These are phyloP conservation scores for Citeromyces nyonsensis DNA, from an alignment of 805 yeast species.

Conservation along the genomic window DNA sequence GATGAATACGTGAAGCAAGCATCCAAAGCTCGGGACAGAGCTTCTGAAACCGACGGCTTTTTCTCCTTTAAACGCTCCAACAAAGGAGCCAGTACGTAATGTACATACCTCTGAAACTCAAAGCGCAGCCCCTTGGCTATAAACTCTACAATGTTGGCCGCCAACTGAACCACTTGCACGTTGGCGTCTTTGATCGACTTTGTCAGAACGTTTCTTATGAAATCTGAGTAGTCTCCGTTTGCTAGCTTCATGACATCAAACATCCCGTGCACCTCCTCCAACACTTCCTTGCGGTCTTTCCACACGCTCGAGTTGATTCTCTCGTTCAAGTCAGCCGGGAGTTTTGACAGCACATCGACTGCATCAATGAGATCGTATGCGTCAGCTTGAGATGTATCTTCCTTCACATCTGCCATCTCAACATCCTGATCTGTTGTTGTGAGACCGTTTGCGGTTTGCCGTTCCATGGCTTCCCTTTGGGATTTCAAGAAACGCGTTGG, in stretches of 20 bases:
- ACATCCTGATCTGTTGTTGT: slow-evolving; percentile 17
- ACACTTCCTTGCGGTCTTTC: slow-evolving; percentile 83
- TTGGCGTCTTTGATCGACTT: slow-evolving; percentile 80
- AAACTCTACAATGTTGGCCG: slow-evolving; percentile 48
- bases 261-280: slow-evolving; percentile 44
- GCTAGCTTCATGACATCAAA: slow-evolving; percentile 38
- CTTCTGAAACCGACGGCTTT: slow-evolving; percentile 62
- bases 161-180: slow-evolving; percentile 67
- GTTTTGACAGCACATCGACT: slow-evolving; percentile 43
- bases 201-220: slow-evolving; percentile 42
- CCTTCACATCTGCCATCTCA: slow-evolving; percentile 16
- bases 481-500: slow-evolving; percentile 42
- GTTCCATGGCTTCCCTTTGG: slow-evolving; percentile 27
- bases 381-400: slow-evolving; percentile 23
- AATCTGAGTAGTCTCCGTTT: slow-evolving; percentile 46
- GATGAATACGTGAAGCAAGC: slow-evolving; percentile 39
- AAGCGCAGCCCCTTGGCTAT: slow-evolving; percentile 53
- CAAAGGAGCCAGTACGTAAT: slow-evolving; percentile 38
- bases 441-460: slow-evolving; percentile 6
- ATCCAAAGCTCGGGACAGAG: slow-evolving; percentile 52
- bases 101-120: slow-evolving; percentile 37
- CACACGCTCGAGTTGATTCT: slow-evolving; percentile 55
- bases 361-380: slow-evolving; percentile 62
- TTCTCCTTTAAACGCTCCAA: slow-evolving; percentile 82
- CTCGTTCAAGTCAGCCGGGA: slow-evolving; percentile 47